Base-by-base conservation (phyloP, 495 filamentous ascomycete species). In the Aspergillus panamensis region DNA sequence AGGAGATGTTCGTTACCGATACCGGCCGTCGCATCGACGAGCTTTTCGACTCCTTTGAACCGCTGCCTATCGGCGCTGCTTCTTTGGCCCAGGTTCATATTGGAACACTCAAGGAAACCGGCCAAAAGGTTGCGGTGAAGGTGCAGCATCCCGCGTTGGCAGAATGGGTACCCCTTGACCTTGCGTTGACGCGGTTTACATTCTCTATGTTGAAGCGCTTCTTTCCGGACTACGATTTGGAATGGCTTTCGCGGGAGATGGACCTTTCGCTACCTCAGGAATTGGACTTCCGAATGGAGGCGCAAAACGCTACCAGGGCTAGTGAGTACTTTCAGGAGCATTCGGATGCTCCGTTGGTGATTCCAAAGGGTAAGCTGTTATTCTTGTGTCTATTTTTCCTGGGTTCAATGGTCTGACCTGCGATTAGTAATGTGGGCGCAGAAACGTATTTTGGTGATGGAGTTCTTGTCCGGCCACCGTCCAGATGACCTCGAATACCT, bases 191-290 rank as follows among this genome's bases (percentile, higher is more conserved):
- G 5, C 76, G 82, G 33, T 92, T 95, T 60, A 95, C 92, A 2
- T 97, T 99, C 67, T 85, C 86, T 8, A 92, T 85, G 30, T 77
- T 99, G 58, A 96, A 93, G 66, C 81, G 82, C 39, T 96, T 92
- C 76, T 99, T 99, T 66, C 95, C 95, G 4, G 91, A 97, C 60
- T 99, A 99, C 68, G 93, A 97, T 70, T 76, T 99, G 50, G 90
- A 93, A 61, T 99, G 95, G 95, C 77, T 99, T 8, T 91, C 91
- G 6, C 84, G 87, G 31, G 95, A 99, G 69, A 92, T 97, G 84
- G 92, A 96, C 58, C 69, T 82, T 21, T 97, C 92, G 6, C 73
- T 99, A 10, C 95, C 95, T 0, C 82, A 90, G 61, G 95, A 99
- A 68, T 79, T 99, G 48, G 85, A 99, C 71, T 99, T 99, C 67